phyloP scores from a whole-genome alignment of 1,139 yeast genomes.

The Blastobotrys malaysiensis region DNA sequence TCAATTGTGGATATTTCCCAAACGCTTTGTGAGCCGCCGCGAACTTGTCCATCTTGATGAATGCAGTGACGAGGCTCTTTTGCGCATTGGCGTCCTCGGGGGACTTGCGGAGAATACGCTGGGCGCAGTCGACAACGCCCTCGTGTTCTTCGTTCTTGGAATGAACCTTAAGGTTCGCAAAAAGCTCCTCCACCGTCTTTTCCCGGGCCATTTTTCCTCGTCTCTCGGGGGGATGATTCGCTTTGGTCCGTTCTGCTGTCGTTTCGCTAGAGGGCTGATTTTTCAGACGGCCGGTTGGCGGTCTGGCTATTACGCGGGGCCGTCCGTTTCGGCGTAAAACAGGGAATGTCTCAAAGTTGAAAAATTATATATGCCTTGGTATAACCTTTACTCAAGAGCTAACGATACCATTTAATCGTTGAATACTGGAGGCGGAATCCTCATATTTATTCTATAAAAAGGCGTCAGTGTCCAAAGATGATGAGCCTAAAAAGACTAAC shows the following conservation, averaged over 20 bases:
- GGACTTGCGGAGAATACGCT: constrained; percentile 38
- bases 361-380: not conserved
- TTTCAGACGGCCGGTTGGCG: not conserved
- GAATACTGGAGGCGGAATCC: too few species aligned
- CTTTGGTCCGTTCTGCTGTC: constrained; percentile 1
- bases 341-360: not conserved
- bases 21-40: constrained; percentile 46
- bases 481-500: not conserved
- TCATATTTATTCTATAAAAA: too few species aligned
- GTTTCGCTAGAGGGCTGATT: not conserved
- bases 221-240: not conserved
- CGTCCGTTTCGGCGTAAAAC: not conserved
- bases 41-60: constrained; percentile 69
- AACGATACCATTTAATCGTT: not conserved
- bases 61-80: constrained; percentile 59
- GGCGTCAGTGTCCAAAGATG: not conserved
- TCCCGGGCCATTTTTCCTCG: not conserved
- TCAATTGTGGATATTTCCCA: constrained; percentile 11
- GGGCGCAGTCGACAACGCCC: constrained; percentile 43
- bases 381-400: not conserved
- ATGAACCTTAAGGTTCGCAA: constrained; percentile 44
- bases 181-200: constrained; percentile 27
- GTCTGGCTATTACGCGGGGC: too few species aligned
- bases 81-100: constrained; percentile 49
- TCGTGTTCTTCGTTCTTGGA: constrained; percentile 44